Percentiles rank a stretch among this genome's conserved stretches.
These are phyloP conservation scores for Clitopilus hobsonii DNA, from an alignment of 768 basidiomycete genomes.

Conservation along the genomic window DNA sequence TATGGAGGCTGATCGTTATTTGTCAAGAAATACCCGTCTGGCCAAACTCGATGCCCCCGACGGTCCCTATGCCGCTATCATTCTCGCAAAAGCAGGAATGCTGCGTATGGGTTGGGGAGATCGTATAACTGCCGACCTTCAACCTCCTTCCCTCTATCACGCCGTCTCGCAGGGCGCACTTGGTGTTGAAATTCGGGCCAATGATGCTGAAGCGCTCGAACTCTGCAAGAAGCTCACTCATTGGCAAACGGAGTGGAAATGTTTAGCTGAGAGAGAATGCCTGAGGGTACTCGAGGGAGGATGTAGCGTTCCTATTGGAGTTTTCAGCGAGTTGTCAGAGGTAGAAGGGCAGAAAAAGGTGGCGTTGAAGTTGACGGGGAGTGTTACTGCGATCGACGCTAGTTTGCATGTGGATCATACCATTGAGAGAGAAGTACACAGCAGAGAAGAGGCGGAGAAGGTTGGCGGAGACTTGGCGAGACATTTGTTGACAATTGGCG, in stretches of 20 bases:
- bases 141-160: constrained; percentile 71
- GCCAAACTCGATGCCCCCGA: constrained; percentile 83
- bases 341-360: constrained; percentile 20
- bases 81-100: constrained; percentile 92
- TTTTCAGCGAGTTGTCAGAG: constrained; percentile 45
- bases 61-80: constrained; percentile 78
- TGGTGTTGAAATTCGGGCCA: constrained; percentile 74
- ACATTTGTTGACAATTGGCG: constrained; percentile 64
- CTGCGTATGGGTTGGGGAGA: constrained; percentile 70
- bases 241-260: constrained; percentile 70
- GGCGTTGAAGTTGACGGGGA: constrained; percentile 64
- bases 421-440: constrained; percentile 45
- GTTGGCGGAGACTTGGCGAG: constrained; percentile 66
- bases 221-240: constrained; percentile 71
- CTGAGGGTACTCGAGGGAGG: constrained; percentile 92
- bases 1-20: constrained; percentile 6
- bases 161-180: constrained; percentile 96
- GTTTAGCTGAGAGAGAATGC: constrained; percentile 82
- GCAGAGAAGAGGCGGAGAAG: constrained; percentile 56
- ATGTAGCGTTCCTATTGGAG: constrained; percentile 95
- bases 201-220: constrained; percentile 55
- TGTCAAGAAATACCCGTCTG: constrained; percentile 82
- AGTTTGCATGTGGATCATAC: constrained; percentile 64
- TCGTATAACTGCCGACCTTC: constrained; percentile 72
- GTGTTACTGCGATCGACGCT: constrained; percentile 84